Evolutionary conservation across 2,329 filamentous ascomycete genomes (phyloP).

Genomic region (Bipolaris sorokiniana): DNA sequence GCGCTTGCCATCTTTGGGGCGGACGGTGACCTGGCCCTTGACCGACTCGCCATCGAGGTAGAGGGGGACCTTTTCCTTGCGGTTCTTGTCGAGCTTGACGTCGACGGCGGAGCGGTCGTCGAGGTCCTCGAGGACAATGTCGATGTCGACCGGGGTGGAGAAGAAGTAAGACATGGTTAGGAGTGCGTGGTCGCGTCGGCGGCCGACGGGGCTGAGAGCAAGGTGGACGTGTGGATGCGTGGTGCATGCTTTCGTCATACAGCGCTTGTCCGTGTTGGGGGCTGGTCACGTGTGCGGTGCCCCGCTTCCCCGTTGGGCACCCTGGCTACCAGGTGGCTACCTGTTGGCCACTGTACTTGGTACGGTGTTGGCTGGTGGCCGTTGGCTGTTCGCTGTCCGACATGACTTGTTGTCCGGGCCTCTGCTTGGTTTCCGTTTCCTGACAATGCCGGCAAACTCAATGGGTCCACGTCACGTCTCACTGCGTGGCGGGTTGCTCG

Average conservation of each 20-base stretch:
- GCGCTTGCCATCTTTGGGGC: constrained; percentile 97
- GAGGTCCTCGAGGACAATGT: constrained; percentile 93
- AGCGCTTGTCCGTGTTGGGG: constrained; percentile 13
- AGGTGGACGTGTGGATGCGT: constrained; percentile 11
- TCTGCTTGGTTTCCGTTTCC: constrained; percentile 9
- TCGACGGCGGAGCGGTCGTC: constrained; percentile 96
- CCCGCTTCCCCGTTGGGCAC: constrained; percentile 11
- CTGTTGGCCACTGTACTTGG: neutral
- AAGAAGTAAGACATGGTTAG: constrained; percentile 87
- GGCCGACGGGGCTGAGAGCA: constrained; percentile 24
- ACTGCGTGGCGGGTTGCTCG: constrained; percentile 6
- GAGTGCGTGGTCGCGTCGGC: constrained; percentile 23
- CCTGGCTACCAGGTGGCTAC: neutral
- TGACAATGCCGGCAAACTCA: neutral
- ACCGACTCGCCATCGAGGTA: constrained; percentile 99
- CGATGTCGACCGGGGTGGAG: constrained; percentile 97
- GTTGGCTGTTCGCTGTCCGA: neutral
- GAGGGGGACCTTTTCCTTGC: constrained; percentile 92
- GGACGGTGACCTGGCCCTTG: constrained; percentile 91
- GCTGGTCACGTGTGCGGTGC: constrained; percentile 18
- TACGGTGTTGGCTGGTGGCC: too few species aligned
- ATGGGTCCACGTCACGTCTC: constrained; percentile 25
- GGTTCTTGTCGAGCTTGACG: constrained; percentile 97
- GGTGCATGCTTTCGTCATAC: constrained; percentile 9
- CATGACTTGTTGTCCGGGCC: constrained; percentile 4